Evolutionary conservation across 23 red algal species (phyloP).

Genomic region (Agarophyton chilense): DNA sequence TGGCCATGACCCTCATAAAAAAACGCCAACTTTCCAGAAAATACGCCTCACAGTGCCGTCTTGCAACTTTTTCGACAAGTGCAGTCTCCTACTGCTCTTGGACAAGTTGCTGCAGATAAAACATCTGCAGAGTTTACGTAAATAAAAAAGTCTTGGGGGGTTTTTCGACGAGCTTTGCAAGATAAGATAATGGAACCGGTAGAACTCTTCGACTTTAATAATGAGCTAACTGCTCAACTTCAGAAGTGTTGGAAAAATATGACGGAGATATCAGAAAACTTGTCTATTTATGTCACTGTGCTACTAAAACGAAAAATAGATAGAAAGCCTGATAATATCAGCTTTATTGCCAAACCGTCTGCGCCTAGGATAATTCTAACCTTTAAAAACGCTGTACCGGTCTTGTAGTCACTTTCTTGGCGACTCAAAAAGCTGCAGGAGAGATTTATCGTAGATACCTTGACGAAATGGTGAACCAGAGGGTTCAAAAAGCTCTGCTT

Average conservation of each 20-base stretch:
- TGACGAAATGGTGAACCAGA: conserved; percentile 8
- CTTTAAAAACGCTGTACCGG: conserved; percentile 20
- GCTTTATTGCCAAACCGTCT: not conserved
- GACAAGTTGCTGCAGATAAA: not conserved
- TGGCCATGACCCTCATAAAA: conserved; percentile 19
- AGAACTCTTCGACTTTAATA: not conserved
- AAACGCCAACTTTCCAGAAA: too few relatives aligned
- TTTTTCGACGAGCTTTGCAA: not conserved
- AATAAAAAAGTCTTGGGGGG: not conserved
- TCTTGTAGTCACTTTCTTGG: conserved; percentile 8
- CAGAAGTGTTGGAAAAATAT: not conserved
- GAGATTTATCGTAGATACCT: not conserved
- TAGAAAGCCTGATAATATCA: conserved; percentile 18
- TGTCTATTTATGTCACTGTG: not conserved
- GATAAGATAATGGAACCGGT: not conserved
- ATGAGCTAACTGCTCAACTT: not conserved
- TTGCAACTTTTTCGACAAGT: conserved; percentile 11
- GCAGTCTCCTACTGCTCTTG: not conserved
- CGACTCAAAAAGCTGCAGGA: not conserved
- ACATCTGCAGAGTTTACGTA: not conserved
- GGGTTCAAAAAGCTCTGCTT: not conserved
- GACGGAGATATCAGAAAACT: not conserved
- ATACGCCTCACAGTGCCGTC: not conserved
- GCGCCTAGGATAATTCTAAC: not conserved
- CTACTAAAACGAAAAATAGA: not conserved